Evolutionary conservation across 23 red algal genomes (phyloP), one percentile per base, ranked within the genome.

Genomic region (Gracilaria gracilis): DNA sequence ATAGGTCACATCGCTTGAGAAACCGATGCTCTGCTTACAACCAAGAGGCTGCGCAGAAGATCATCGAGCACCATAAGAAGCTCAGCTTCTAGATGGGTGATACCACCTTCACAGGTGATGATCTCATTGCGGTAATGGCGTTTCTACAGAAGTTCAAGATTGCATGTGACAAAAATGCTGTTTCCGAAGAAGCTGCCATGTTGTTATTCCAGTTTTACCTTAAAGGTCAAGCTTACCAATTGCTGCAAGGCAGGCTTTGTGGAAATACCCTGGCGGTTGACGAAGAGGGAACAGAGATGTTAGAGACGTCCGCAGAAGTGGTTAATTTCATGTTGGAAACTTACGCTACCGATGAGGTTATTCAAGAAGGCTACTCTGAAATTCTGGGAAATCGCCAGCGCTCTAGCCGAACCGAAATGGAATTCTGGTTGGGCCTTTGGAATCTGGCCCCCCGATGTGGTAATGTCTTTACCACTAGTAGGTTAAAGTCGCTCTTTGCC

Each of bases 201-300:
- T 80, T 37, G 44, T 80, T 80, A 20, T 80, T 80, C 44, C 76
- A 80, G 6, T 80, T 80, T n/a, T n/a, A n/a, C n/a, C n/a, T n/a
- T n/a, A n/a, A n/a, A n/a, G n/a, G n/a, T n/a, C n/a, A n/a, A n/a
- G n/a, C n/a, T n/a, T n/a, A n/a, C n/a, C n/a, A n/a, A n/a, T n/a
- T n/a, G n/a, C n/a, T n/a, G n/a, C n/a, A n/a, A n/a, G n/a, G n/a
- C n/a, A n/a, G n/a, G n/a, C n/a, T n/a, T n/a, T n/a, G n/a, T n/a
- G n/a, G n/a, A n/a, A n/a, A n/a, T n/a, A n/a, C n/a, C n/a, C n/a
- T n/a, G n/a, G n/a, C n/a, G n/a, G n/a, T n/a, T n/a, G n/a, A n/a
- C n/a, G n/a, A n/a, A n/a, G n/a, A n/a, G n/a, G n/a, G n/a, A n/a
- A n/a, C n/a, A n/a, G n/a, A n/a, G n/a, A n/a, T n/a, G n/a, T n/a